These are phyloP conservation scores for Mucor ambiguus DNA, from an alignment of 371 early-diverging fungal species.

Conservation along the genomic window DNA sequence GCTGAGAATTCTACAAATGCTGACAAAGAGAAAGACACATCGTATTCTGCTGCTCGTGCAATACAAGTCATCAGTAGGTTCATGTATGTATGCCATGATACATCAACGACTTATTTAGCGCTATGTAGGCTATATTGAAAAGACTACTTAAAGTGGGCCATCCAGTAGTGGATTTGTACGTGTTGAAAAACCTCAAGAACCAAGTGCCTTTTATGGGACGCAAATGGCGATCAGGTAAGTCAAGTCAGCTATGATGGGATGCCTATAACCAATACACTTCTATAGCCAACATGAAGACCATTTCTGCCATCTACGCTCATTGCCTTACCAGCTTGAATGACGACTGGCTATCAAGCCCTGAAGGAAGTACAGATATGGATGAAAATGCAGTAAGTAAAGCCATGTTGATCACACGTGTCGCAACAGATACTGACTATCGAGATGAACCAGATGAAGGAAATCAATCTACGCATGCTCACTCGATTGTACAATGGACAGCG, in stretches of 20 bases:
- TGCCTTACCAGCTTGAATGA: constrained; percentile 70
- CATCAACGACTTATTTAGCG: not conserved
- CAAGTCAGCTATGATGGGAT: not conserved
- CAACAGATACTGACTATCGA: too few relatives aligned
- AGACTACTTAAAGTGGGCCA: constrained; percentile 73
- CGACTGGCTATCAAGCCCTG: constrained; percentile 73
- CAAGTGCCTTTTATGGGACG: constrained; percentile 81
- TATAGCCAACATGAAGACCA: constrained; percentile 76
- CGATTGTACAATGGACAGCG: constrained; percentile 65
- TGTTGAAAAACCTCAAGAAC: constrained; percentile 78
- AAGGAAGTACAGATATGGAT: constrained; percentile 70
- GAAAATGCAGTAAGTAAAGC: constrained; percentile 45
- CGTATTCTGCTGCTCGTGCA: constrained; percentile 80
- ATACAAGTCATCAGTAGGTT: constrained; percentile 77
- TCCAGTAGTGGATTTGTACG: constrained; percentile 68
- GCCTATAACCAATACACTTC: not conserved
- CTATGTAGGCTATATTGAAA: constrained; percentile 66
- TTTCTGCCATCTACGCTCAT: constrained; percentile 77
- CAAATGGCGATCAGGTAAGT: constrained; percentile 79
- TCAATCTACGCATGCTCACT: constrained; percentile 63
- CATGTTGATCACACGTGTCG: not conserved
- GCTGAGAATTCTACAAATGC: constrained; percentile 77
- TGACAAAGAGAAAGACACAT: constrained; percentile 79
- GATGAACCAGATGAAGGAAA: constrained; percentile 57
- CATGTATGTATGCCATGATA: not conserved